Evolutionary conservation across 164 flowering plant species (phyloP).

Genomic region (Stephania japonica): DNA sequence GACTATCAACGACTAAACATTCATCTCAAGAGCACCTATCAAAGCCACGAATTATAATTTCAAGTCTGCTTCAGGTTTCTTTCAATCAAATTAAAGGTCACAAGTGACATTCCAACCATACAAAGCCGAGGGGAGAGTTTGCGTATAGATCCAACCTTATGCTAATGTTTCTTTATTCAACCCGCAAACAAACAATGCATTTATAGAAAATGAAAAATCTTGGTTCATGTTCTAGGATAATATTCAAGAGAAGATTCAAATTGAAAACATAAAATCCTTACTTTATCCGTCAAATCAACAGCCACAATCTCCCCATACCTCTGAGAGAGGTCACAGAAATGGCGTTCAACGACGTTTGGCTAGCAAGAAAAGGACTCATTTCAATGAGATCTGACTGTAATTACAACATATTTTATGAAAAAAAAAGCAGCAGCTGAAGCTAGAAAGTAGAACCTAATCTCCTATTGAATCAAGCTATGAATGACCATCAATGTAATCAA

Average conservation of each 20-base stretch:
- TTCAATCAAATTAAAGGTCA: not conserved
- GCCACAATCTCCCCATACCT: conserved; percentile 78
- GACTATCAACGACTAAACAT: not conserved
- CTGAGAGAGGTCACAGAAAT: conserved; percentile 74
- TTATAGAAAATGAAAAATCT: not conserved
- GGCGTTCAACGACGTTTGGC: conserved; percentile 83
- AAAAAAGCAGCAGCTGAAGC: not conserved
- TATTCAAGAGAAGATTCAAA: conserved; percentile 4
- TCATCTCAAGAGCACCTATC: not conserved
- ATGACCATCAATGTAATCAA: not conserved
- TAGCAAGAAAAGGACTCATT: conserved; percentile 23
- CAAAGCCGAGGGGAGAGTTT: not conserved
- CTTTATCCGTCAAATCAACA: conserved; percentile 80
- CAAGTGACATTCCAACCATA: not conserved
- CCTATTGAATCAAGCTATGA: not conserved
- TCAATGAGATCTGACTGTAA: conserved; percentile 5
- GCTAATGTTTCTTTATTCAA: not conserved
- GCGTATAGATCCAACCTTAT: not conserved
- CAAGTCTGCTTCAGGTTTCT: not conserved
- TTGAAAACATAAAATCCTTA: conserved; percentile 21
- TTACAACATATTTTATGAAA: too few species aligned
- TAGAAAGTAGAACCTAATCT: not conserved
- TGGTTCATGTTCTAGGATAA: conserved; percentile 5
- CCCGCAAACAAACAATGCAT: not conserved
- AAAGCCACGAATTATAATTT: not conserved